These are phyloP conservation scores for Crepidotus variabilis DNA, from an alignment of 768 basidiomycete species.

Conservation along the genomic window DNA sequence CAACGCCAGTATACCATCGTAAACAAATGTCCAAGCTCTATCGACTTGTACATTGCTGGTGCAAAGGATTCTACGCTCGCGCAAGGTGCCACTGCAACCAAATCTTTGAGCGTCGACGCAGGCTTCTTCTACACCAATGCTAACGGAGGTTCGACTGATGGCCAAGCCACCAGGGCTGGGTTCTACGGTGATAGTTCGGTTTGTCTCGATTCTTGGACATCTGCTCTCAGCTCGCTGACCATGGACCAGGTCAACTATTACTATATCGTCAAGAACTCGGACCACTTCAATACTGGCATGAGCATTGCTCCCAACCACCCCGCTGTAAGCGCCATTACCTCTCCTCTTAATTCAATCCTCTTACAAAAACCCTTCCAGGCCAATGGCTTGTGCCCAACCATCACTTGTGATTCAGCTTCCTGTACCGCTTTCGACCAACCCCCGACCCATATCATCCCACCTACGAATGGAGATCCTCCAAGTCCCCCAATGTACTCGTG, in stretches of 20 bases:
- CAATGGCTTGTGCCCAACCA: constrained; percentile 20
- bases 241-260: constrained; percentile 20
- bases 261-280: constrained; percentile 26
- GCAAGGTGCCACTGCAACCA: constrained; percentile 10
- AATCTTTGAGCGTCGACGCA: constrained; percentile 5
- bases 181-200: constrained; percentile 13
- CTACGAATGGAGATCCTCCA: not conserved
- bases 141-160: constrained; percentile 17
- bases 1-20: constrained; percentile 13
- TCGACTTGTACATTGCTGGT: constrained; percentile 16
- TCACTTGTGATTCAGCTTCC: constrained; percentile 16
- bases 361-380: constrained; percentile 4
- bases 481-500: not conserved
- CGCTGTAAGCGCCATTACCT: constrained; percentile 11
- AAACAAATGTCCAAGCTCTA: constrained; percentile 18
- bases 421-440: constrained; percentile 25
- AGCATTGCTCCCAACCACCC: constrained; percentile 22
- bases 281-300: constrained; percentile 29
- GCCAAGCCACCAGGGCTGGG: constrained; percentile 17
- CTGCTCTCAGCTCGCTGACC: not conserved
- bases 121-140: constrained; percentile 20
- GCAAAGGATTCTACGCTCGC: constrained; percentile 11
- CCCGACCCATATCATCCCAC: constrained; percentile 22
- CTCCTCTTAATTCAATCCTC: not conserved
- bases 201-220: not conserved